Conservation (phyloP, 805 yeast species). For the Saccharomycopsis synnaedendra region DNA sequence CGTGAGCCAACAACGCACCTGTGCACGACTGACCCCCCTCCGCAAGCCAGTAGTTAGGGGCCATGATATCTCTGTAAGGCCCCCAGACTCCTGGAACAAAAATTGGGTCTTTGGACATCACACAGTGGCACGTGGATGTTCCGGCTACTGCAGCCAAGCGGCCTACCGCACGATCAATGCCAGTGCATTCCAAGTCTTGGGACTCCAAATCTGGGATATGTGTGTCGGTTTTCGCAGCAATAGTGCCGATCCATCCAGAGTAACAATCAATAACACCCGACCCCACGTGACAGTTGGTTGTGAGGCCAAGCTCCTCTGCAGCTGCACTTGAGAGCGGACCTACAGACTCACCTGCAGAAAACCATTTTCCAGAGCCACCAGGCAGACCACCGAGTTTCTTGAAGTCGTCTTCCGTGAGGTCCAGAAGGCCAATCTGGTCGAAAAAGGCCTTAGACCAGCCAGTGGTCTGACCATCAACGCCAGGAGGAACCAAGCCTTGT, state of each 20-base stretch:
- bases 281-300: slow-evolving; percentile 74
- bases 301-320: slow-evolving; percentile 76
- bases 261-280: slow-evolving; percentile 97
- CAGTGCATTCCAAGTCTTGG: slow-evolving; percentile 32
- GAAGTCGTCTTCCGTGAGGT: slow-evolving; percentile 67
- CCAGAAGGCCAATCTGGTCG: slow-evolving; percentile 55
- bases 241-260: slow-evolving; percentile 98
- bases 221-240: slow-evolving; percentile 73
- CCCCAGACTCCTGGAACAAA: slow-evolving; percentile 99
- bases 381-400: slow-evolving; percentile 76
- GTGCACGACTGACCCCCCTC: slow-evolving; percentile 99
- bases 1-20: slow-evolving; percentile 87
- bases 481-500: slow-evolving; percentile 88
- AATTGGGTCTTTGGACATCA: slow-evolving; percentile 70
- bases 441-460: slow-evolving; percentile 90
- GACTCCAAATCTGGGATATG: slow-evolving; percentile 40
- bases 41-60: slow-evolving; percentile 88
- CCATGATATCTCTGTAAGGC: slow-evolving; percentile 87
- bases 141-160: slow-evolving; percentile 97
- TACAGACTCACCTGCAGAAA: slow-evolving; percentile 83
- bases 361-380: slow-evolving; percentile 56
- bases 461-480: slow-evolving; percentile 72
- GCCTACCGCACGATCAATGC: slow-evolving; percentile 56
- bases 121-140: slow-evolving; percentile 94
- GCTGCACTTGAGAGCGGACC: slow-evolving; percentile 58